These are phyloP conservation scores for Agroathelia rolfsii DNA, from an alignment of 1,284 basidiomycete genomes.

Conservation along the genomic window DNA sequence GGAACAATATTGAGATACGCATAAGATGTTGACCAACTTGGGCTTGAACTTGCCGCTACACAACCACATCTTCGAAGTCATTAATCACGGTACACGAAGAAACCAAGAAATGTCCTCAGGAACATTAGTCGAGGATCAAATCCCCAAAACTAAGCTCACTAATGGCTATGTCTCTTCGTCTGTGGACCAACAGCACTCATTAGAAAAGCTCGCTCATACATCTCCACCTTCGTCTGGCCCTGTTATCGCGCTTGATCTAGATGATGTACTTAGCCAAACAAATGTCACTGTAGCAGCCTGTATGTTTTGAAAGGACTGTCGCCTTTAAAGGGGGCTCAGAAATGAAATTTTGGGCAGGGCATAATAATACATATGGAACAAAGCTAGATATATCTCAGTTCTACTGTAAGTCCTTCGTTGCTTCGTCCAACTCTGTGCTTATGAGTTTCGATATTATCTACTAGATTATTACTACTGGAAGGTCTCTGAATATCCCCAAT, in stretches of 20 bases:
- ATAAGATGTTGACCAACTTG: too few relatives aligned
- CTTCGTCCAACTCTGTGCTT: slow-evolving; percentile 5
- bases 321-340: slow-evolving; percentile 2
- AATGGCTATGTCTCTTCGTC: too few relatives aligned
- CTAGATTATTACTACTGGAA: slow-evolving; percentile 62
- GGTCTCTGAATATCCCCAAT: slow-evolving; percentile 25
- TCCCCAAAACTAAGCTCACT: too few relatives aligned
- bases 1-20: too few relatives aligned
- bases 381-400: slow-evolving; percentile 41
- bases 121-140: too few relatives aligned
- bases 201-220: slow-evolving; percentile 18
- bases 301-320: slow-evolving; percentile 25
- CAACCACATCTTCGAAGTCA: too few relatives aligned
- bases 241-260: slow-evolving; percentile 65
- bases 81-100: too few relatives aligned
- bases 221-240: slow-evolving; percentile 23
- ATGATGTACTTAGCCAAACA: slow-evolving; percentile 68
- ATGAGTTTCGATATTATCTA: slow-evolving; percentile 23
- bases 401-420: slow-evolving; percentile 40
- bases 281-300: slow-evolving; percentile 58
- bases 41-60: too few relatives aligned
- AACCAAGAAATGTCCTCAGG: too few relatives aligned
- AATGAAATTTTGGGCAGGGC: slow-evolving; percentile 42
- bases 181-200: not conserved
- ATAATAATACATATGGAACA: slow-evolving; percentile 57